Evolutionary conservation across 345 rosid species (phyloP), one percentile per base, ranked within the genome.

Genomic region (Rubroshorea leprosula): DNA sequence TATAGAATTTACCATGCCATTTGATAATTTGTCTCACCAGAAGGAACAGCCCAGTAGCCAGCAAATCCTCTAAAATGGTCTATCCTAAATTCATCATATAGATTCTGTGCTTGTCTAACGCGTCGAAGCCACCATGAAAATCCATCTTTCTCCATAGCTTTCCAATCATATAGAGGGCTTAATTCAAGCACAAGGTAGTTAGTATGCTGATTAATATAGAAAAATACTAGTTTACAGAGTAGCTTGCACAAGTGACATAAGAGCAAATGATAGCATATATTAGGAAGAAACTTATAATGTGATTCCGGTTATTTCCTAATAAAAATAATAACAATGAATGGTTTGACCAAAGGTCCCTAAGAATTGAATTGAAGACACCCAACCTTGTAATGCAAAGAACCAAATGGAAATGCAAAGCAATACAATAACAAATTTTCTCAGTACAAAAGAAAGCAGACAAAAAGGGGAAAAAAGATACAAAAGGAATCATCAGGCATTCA

Each of bases 1-100:
- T 50, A 44, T 46, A 55, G 44, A 18, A 65, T 52, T 26, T 39
- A 19, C 29, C 55, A 65, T 18, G 15, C 16, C 25, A 22, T 35
- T 57, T 51, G 49, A 57, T 44, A 15, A 50, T 17, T 45, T 43
- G 8, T 66, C 86, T 80, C 69, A 92, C 98, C 96, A 55, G 95
- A 81, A 62, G 86, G 79, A 55, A 89, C 87, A 44, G 96, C 93
- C 98, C 98, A 92, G 75, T 65, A 92, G 45, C 98, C 98, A 61
- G 96, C 84, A 77, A 92, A 86, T 69, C 95, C 98, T 84, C 96
- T 83, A 75, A 92, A 92, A 69, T 89, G 98, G 61, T 92, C 98
- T 41, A 92, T 92, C 61, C 96, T 81, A 77, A 84, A 89, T 78
- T 92, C 97, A 52, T 79, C 89, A 65, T 80, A 89, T 19, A 92